phyloP scores from a whole-genome alignment of 768 basidiomycete species.

The Suillus bovinus region DNA sequence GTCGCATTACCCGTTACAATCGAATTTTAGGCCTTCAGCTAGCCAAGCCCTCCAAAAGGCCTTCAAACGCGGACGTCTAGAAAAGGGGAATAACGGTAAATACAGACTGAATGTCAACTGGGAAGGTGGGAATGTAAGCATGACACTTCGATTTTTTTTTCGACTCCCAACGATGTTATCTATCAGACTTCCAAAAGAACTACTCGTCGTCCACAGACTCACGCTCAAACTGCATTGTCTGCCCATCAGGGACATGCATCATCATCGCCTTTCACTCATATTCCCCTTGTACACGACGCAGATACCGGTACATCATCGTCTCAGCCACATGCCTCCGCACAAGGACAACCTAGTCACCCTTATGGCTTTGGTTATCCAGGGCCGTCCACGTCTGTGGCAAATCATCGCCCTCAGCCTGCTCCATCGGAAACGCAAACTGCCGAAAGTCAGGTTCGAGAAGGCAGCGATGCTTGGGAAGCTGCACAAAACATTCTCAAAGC shows the following conservation, averaged over 20 bases:
- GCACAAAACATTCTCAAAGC: constrained; percentile 77
- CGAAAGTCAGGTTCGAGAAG: constrained; percentile 33
- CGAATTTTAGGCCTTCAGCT: constrained; percentile 88
- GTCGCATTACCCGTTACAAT: constrained; percentile 75
- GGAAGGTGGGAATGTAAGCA: constrained; percentile 79
- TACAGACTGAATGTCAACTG: constrained; percentile 76
- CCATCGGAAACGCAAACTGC: constrained; percentile 18
- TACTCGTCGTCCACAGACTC: constrained; percentile 75
- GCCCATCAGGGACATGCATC: constrained; percentile 24
- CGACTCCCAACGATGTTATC: not conserved
- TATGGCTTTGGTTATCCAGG: constrained; percentile 39
- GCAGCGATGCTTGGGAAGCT: constrained; percentile 72
- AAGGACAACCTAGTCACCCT: constrained; percentile 38
- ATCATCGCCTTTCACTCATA: constrained; percentile 60
- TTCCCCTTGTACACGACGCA: constrained; percentile 42
- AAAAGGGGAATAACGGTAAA: constrained; percentile 71
- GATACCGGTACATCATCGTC: constrained; percentile 36
- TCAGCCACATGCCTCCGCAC: constrained; percentile 32
- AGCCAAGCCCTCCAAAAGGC: constrained; percentile 90
- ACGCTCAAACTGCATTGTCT: constrained; percentile 29
- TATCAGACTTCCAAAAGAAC: constrained; percentile 71
- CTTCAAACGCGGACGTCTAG: constrained; percentile 75
- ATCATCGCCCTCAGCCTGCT: constrained; percentile 23
- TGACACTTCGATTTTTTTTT: not conserved
- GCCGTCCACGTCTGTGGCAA: constrained; percentile 14